Evolutionary conservation across 345 rosid species (phyloP).

Genomic region (Citrus sp.): DNA sequence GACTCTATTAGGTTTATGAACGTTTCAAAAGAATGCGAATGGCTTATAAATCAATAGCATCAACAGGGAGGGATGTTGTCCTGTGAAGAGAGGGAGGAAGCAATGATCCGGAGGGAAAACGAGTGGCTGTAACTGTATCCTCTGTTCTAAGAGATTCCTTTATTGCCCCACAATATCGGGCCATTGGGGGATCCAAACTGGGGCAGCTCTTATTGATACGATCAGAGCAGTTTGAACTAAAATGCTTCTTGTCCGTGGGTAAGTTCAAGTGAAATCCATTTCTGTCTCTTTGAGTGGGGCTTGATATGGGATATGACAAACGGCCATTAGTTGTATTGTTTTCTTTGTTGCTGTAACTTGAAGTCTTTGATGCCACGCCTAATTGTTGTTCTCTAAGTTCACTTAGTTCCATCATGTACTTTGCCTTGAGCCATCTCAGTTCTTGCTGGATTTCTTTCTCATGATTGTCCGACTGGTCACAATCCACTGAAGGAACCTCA

Average conservation of each 20-base stretch:
- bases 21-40: conserved; percentile 33
- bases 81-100: conserved; percentile 53
- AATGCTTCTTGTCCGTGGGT: conserved; percentile 7
- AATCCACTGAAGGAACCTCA: conserved; percentile 16
- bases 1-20: conserved; percentile 24
- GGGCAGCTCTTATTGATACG: conserved; percentile 27
- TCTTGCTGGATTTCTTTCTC: conserved; percentile 52
- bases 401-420: conserved; percentile 51
- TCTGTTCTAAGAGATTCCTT: conserved; percentile 20
- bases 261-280: conserved; percentile 15
- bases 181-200: conserved; percentile 28
- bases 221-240: conserved; percentile 12
- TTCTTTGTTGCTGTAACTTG: conserved; percentile 21
- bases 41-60: conserved; percentile 48
- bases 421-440: conserved; percentile 67
- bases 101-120: conserved; percentile 32
- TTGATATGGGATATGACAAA: conserved; percentile 9
- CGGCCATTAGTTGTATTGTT: conserved; percentile 12
- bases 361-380: conserved; percentile 26
- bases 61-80: conserved; percentile 69
- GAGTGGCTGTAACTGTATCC: conserved; percentile 24
- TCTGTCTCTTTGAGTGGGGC: conserved; percentile 17
- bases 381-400: conserved; percentile 53
- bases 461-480: conserved; percentile 29
- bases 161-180: conserved; percentile 23